phyloP scores from a whole-genome alignment of 2,329 filamentous ascomycete genomes.

The Trichoderma sp. region DNA sequence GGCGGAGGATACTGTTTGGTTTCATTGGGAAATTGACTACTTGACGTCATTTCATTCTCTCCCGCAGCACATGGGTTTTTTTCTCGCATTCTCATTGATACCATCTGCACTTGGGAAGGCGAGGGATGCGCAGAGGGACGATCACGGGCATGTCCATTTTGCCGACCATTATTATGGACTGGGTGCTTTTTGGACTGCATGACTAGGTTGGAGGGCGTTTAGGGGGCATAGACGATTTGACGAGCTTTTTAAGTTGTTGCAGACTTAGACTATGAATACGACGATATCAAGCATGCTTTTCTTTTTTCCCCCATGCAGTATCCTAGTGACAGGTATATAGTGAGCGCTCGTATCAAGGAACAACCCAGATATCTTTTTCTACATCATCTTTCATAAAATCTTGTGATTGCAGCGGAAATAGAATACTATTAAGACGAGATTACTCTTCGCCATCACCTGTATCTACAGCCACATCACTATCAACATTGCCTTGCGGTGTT shows the following conservation, averaged over 20 bases:
- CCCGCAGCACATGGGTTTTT: conserved; percentile 18
- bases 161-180: conserved; percentile 20
- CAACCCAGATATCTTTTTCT: background rate
- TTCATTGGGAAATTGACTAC: conserved; percentile 14
- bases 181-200: conserved; percentile 28
- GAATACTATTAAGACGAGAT: background rate
- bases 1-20: conserved; percentile 23
- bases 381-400: background rate
- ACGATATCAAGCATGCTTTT: conserved; percentile 15
- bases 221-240: conserved; percentile 40
- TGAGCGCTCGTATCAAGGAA: background rate
- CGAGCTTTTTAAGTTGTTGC: conserved; percentile 31
- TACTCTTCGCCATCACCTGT: conserved; percentile 4
- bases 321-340: background rate
- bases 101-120: conserved; percentile 17
- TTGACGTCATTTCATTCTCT: conserved; percentile 14
- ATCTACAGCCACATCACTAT: conserved; percentile 13
- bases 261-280: conserved; percentile 25
- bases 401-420: background rate
- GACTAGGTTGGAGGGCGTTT: conserved; percentile 38
- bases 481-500: conserved; percentile 4
- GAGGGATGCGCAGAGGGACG: conserved; percentile 10
- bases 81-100: conserved; percentile 24
- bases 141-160: conserved; percentile 15
- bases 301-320: background rate